Evolutionary conservation across 305 asterid genomes (phyloP), one percentile per base, ranked within the genome.

Genomic region (Fraxinus dipetala): DNA sequence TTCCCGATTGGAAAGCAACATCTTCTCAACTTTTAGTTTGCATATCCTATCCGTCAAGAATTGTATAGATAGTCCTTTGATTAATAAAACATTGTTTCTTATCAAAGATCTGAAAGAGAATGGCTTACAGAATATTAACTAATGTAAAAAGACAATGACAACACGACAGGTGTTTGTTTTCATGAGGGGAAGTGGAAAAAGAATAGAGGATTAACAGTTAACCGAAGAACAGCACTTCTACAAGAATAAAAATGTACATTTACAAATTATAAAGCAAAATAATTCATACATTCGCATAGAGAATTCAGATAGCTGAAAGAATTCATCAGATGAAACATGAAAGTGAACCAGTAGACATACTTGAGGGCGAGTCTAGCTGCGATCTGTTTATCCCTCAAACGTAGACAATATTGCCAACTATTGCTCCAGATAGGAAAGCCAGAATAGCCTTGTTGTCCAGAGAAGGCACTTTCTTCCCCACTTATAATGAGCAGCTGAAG

Each of bases 381-480:
- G 84, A 91, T 87, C 51, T 90, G 92, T 86, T 92, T 96, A 85
- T 96, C 98, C 90, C 88, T 94, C 89, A 94, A 87, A 85, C 98
- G 93, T 63, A 92, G 94, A 87, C 99, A 96, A 84, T 92, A 94
- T 87, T 94, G 98, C 99, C 99, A 96, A 87, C 92, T 94, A 82
- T 86, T 87, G 95, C 97, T 94, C 94, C 93, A 90, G 79, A 88
- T 81, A 72, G 79, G 89, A 84, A 84, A 86, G 82, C 94, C 88
- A 56, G 94, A 87, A 81, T 89, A 85, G 81, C 91, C 88, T 79
- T 87, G 95, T 83, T 83, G 91, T 77, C 82, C 95, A 5, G 91
- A 70, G 69, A 72, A 67, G 43, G 84, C 51, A 82, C 87, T 91
- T 79, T 93, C 97, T 87, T 94, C 98, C 28, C 84, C 94, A 79